Base-by-base conservation (phyloP, 495 filamentous ascomycete species). In the Aspergillus mulundensis region DNA sequence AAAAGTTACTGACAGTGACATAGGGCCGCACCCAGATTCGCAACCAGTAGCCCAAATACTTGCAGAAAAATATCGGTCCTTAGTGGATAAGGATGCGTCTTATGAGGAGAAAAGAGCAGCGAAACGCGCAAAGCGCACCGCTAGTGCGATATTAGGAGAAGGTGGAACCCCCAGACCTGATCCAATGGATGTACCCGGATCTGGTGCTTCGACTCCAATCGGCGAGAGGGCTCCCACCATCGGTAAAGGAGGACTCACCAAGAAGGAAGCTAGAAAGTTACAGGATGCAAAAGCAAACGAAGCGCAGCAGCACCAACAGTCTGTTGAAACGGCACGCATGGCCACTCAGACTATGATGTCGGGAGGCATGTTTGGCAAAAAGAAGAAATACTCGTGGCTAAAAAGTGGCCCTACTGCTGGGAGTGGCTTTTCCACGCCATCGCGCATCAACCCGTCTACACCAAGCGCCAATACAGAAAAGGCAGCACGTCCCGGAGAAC, bases 231-330 rank as follows among this genome's bases (percentile, higher is more conserved):
- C 77, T 2, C 71, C 79, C 14, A 74, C 70, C 19, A 50, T 78
- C 11, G 81, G 83, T 50, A 79, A 77, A 50, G 86, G 84, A 60
- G 80, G 82, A 19, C 67, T 82, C 25, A 73, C 72, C 21, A 82
- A 81, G 57, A 81, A 81, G 51, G 77, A 80, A 57, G 69, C 75
- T 21, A 78, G 66, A 60, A 84, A 82, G 58, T 59, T 76, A 46
- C 66, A 72, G 19, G 78, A 81, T 41, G 67, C 74, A 14, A 77
- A 76, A 49, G 71, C 71, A 38, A 80, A 64, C 47, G 80, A 81
- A 56, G 76, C 73, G 3, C 71, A 75, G 43, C 77, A 80, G 47
- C 79, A 81, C 53, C 71, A 77, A 36, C 73, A 78, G 50, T 77
- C 76, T 4, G 74, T 77, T 39, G 76, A 75, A 50, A 78, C 76